Evolutionary conservation across 768 basidiomycete genomes (phyloP).

Genomic region (Boletus rubroflammeus): DNA sequence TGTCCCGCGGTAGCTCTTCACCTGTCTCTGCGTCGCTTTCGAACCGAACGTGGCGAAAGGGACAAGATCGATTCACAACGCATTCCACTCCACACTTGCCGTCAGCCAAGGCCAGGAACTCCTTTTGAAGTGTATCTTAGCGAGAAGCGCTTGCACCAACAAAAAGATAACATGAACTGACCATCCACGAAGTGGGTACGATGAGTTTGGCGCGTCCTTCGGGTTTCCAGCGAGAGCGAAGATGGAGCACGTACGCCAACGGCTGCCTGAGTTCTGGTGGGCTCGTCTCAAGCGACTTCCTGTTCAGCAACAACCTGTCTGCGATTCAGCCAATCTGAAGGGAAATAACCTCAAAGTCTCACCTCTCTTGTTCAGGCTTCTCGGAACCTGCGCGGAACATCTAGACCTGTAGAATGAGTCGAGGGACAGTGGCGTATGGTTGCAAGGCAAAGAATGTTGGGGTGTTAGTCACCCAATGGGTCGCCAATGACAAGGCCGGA

Average conservation of each 20-base stretch:
- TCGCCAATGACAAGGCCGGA: background rate
- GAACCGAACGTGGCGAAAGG: slow-evolving; percentile 17
- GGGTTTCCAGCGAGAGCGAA: slow-evolving; percentile 23
- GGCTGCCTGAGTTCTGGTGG: slow-evolving; percentile 15
- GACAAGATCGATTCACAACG: slow-evolving; percentile 6
- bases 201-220: slow-evolving; percentile 13
- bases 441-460: background rate
- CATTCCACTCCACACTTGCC: background rate
- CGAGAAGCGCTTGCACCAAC: background rate
- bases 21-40: slow-evolving; percentile 4
- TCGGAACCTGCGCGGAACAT: slow-evolving; percentile 2
- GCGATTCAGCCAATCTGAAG: background rate
- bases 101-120: slow-evolving; percentile 1
- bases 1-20: slow-evolving; percentile 9
- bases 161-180: slow-evolving; percentile 2
- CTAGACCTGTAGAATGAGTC: background rate
- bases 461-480: background rate
- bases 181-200: slow-evolving; percentile 26
- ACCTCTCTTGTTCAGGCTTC: slow-evolving; percentile 6
- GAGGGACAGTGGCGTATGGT: background rate
- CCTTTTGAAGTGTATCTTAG: slow-evolving; percentile 7
- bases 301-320: slow-evolving; percentile 9
- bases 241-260: slow-evolving; percentile 21
- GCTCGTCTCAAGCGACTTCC: slow-evolving; percentile 10
- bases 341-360: background rate